phyloP scores from a whole-genome alignment of 805 yeast genomes.

The Metschnikowia hibisci region DNA sequence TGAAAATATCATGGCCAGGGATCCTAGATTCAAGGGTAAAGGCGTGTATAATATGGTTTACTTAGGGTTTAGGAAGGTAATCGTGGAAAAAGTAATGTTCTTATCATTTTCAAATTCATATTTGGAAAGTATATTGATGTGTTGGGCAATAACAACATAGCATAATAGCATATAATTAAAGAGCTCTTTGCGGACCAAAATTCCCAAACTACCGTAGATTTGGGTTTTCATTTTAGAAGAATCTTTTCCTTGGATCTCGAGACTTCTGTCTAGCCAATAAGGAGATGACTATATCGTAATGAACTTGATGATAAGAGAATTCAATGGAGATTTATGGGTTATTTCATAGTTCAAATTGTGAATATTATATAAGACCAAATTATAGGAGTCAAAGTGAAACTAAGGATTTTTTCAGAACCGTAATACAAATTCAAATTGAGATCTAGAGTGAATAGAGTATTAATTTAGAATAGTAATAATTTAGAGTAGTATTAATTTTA shows the following conservation, averaged over 20 bases:
- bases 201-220: slow-evolving; percentile 52
- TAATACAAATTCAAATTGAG: too few relatives aligned
- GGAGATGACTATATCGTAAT: slow-evolving; percentile 39
- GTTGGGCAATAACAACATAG: slow-evolving; percentile 27
- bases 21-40: slow-evolving; percentile 34
- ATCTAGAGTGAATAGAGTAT: too few relatives aligned
- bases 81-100: slow-evolving; percentile 54
- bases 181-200: slow-evolving; percentile 42
- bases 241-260: slow-evolving; percentile 42
- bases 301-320: slow-evolving; percentile 43
- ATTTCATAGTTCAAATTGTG: slow-evolving; percentile 13
- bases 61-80: slow-evolving; percentile 42
- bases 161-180: slow-evolving; percentile 55
- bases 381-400: too few relatives aligned
- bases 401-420: too few relatives aligned
- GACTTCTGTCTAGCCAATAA: slow-evolving; percentile 22
- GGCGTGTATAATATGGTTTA: slow-evolving; percentile 42
- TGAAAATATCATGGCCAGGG: slow-evolving; percentile 41
- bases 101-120: slow-evolving; percentile 48
- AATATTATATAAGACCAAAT: too few relatives aligned
- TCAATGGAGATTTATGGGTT: slow-evolving; percentile 31
- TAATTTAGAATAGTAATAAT: too few relatives aligned
- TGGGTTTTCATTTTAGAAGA: slow-evolving; percentile 47
- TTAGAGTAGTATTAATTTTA: too few relatives aligned
- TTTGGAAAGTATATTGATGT: slow-evolving; percentile 44